Percentiles rank a stretch among this genome's conserved stretches.
phyloP scores from a whole-genome alignment of 1,284 basidiomycete species.

The Cystobasidium sp. region DNA sequence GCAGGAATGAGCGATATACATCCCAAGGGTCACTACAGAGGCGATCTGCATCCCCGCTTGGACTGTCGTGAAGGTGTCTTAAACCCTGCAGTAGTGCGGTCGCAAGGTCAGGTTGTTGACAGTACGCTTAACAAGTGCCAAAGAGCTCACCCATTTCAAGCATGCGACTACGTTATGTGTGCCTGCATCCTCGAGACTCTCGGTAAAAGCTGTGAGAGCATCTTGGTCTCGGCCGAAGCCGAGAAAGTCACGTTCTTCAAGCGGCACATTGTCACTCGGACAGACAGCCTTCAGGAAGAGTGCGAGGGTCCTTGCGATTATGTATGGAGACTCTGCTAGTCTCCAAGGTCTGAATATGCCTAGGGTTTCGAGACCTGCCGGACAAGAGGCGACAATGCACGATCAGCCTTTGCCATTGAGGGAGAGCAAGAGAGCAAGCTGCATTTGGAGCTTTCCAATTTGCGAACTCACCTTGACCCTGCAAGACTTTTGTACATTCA shows the following conservation, averaged over 20 bases:
- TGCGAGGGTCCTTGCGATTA: slow-evolving; percentile 15
- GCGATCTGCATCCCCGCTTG: slow-evolving; percentile 16
- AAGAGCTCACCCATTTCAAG: slow-evolving; percentile 43
- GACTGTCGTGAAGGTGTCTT: slow-evolving; percentile 29
- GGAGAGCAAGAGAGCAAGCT: not conserved
- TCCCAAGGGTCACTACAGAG: not conserved
- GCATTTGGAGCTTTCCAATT: too few relatives aligned
- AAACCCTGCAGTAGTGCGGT: not conserved
- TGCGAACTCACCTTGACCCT: slow-evolving; percentile 30
- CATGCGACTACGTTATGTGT: slow-evolving; percentile 36
- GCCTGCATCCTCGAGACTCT: slow-evolving; percentile 28
- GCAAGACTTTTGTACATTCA: slow-evolving; percentile 27
- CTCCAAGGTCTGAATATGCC: slow-evolving; percentile 44
- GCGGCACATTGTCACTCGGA: slow-evolving; percentile 18
- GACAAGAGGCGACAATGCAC: too few relatives aligned
- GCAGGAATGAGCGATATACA: slow-evolving; percentile 16
- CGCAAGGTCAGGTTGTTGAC: not conserved
- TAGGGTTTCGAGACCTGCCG: slow-evolving; percentile 34
- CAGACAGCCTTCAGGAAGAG: slow-evolving; percentile 31
- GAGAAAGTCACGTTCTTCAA: slow-evolving; percentile 23
- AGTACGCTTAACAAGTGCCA: not conserved
- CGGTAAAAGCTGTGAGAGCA: slow-evolving; percentile 3
- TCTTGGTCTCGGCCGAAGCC: slow-evolving; percentile 14
- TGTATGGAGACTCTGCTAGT: slow-evolving; percentile 30
- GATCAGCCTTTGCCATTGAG: not conserved